Evolutionary conservation across 352 stramenopile species (phyloP), one percentile per base, ranked within the genome.

Genomic region (Globisporangium apiculatum): DNA sequence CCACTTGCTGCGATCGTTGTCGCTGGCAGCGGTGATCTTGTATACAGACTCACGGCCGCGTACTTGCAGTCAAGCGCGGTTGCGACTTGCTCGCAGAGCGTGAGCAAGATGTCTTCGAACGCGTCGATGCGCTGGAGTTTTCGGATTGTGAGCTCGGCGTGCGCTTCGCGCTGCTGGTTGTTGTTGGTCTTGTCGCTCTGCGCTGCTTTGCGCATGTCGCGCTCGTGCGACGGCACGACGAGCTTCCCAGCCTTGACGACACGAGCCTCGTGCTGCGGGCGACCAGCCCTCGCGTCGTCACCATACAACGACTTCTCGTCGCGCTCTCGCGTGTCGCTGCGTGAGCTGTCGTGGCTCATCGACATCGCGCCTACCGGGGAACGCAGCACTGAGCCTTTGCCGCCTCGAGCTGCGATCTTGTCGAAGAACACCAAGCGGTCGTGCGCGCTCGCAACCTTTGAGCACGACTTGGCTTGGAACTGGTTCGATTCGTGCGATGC

Each of bases 41-140:
- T 77, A 31, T 84, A 84, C 18, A 92, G 38, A 36, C 71, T 85
- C 35, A 93, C 42, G 0, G 78, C 80, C 3, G 81, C 79, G 55
- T 83, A 91, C 46, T 75, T 76, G 18, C 71, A 76, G 53, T 62
- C 58, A 14, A 79, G 57, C 12, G 73, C 65, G 0, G 61, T 67
- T 10, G 67, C 70, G 6, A 77, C 68, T 35, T 72, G 70, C 11
- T 86, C 67, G 37, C 80, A 89, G 17, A 89, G 56, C 40, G 76
- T 73, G 7, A 77, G 58, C 12, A 90, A 64, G 7, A 88, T 69
- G 57, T 85, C 76, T 57, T 85, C 66, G 38, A 80, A 86, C 36
- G 64, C 14, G 9, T 74, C 41, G 14, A 82, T 56, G 37, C 65
- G 63, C 17, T 74, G 47, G 18, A 74, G 59, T 36, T 53, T 69